Base-by-base conservation (phyloP, 805 yeast genomes). In the Zygosaccharomyces gambellarensis region DNA sequence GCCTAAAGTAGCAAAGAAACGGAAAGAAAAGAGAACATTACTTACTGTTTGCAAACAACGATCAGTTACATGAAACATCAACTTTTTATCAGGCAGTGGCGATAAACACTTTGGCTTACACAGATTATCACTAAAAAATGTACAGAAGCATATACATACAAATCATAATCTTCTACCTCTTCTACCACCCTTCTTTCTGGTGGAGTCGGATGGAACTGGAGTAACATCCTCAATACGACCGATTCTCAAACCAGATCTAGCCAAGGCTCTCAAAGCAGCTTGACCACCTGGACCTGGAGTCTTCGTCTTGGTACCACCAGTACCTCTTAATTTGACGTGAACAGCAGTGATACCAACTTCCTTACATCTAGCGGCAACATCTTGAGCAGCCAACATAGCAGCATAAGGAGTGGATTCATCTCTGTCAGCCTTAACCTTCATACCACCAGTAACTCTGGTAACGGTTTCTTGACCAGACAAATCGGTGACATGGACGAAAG, bases 171-270 rank as follows among this genome's bases (percentile, higher is more conserved):
- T 90, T 86, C 99, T 92, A 92, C 99, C 99, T 85, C 99, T 90
- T 84, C 99, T 94, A 88, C 99, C 99, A 89, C 99, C 99, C 95
- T 94, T 95, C 89, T 92, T 88, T 87, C 99, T 94, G 78, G 99
- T 95, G 71, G 98, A 90, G 80, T 94, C 99, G 67, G 99, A 94
- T 78, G 99, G 99, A 71, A 94, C 90, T 78, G 99, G 99, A 68
- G 99, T 94, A 67, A 94, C 99, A 78, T 94, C 99, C 83, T 95
- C 99, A 69, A 94, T 94, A 81, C 99, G 90, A 71, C 99, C 99
- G 66, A 94, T 94, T 85, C 96, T 90, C 79, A 94, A 83, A 76
- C 99, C 99, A 65, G 98, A 90, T 85, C 99, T 90, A 71, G 99
- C 98, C 72, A 92, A 79, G 74, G 98, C 97, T 86, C 99, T 87